Base-by-base conservation (phyloP, 495 filamentous ascomycete genomes). In the Durotheca rogersii region DNA sequence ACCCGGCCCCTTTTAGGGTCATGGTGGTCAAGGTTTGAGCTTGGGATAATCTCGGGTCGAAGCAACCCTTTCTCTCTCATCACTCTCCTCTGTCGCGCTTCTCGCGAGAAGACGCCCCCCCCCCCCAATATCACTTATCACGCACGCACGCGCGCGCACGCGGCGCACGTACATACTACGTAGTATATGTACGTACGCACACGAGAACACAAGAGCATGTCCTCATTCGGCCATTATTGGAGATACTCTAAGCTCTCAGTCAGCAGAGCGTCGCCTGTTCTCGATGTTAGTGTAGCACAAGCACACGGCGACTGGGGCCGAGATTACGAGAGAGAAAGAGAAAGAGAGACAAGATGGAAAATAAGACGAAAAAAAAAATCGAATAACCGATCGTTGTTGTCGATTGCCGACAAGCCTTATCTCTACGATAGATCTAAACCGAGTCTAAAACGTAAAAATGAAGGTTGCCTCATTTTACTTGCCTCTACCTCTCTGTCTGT, bases 21-120 rank as follows among this genome's bases (percentile, higher is more conserved):
- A n/a, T n/a, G n/a, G n/a, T n/a, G n/a, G 51, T 61, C 52, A 58
- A 55, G 53, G 51, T 35, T 53, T 55, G 33, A 60, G 59, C 47
- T 35, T 41, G 47, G 52, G 51, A 51, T 53, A 72, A 72, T 69
- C 51, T 72, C 67, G 64, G 67, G 57, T 62, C 66, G 64, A 61
- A 64, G 60, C 47, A 62, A 54, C 56, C 57, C 25, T n/a, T n/a
- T n/a, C n/a, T n/a, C n/a, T n/a, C n/a, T n/a, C n/a, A n/a, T n/a
- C n/a, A n/a, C n/a, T n/a, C n/a, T n/a, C n/a, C 47, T 52, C 46
- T 37, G 17, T 11, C 47, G 23, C 23, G 23, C 23, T 27, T 15
- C 37, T 59, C 34, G 46, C 48, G 29, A 51, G 53, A 47, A 44
- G 38, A 38, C 44, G 48, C 55, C 55, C 55, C 55, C 55, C 55